These are phyloP conservation scores for Nicotiana rustica DNA, from an alignment of 305 asterid genomes.

Conservation along the genomic window DNA sequence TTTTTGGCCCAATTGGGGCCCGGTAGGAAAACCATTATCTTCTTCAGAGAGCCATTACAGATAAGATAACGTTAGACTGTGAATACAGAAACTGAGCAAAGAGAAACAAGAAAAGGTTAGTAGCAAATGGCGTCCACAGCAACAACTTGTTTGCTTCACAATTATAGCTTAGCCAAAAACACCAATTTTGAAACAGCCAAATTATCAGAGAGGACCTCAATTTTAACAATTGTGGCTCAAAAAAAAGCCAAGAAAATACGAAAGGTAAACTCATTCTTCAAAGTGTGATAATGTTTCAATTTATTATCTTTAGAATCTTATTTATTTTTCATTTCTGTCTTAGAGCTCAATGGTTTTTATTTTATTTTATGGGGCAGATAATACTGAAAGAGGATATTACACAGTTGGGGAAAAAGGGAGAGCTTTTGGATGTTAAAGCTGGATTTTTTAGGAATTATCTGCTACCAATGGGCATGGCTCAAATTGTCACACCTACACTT, in stretches of 20 bases:
- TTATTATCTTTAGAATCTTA: constrained; percentile 22
- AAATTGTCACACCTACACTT: constrained; percentile 76
- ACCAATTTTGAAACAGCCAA: constrained; percentile 44
- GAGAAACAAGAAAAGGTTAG: no score
- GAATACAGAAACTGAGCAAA: not conserved
- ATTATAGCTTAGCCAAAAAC: constrained; percentile 49
- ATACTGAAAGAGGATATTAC: constrained; percentile 89
- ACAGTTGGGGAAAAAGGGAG: constrained; percentile 84
- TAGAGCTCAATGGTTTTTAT: not conserved
- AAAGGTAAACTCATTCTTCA: constrained; percentile 54
- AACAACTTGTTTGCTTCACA: constrained; percentile 62
- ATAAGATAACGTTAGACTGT: constrained; percentile 30
- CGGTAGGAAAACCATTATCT: not conserved
- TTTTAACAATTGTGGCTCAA: constrained; percentile 67
- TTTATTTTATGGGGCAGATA: constrained; percentile 49
- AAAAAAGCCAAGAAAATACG: constrained; percentile 80
- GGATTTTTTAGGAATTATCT: constrained; percentile 83
- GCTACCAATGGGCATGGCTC: constrained; percentile 78
- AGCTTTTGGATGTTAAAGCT: constrained; percentile 85
- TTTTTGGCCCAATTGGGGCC: not conserved
- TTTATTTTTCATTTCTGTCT: not conserved
- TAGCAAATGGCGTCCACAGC: constrained; percentile 66
- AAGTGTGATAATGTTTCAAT: not conserved
- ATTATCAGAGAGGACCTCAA: constrained; percentile 46
- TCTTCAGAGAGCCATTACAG: constrained; percentile 3